These are phyloP conservation scores for Plasmopara viticola DNA, from an alignment of 352 stramenopile genomes.

Conservation along the genomic window DNA sequence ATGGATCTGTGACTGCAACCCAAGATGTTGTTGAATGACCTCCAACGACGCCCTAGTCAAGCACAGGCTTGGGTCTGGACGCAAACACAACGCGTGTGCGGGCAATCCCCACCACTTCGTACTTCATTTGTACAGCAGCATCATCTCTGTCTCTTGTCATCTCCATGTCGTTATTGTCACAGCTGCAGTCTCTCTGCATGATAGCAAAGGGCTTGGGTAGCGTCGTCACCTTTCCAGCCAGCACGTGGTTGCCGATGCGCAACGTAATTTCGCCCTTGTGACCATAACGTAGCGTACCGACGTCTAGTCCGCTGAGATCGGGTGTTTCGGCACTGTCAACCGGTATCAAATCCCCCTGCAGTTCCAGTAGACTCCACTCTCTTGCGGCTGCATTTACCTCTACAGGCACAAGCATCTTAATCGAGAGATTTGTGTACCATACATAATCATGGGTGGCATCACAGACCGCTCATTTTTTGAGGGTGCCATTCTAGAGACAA, in stretches of 20 bases:
- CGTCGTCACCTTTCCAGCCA: conserved; percentile 61
- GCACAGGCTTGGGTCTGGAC: conserved; percentile 66
- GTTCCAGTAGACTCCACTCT: conserved; percentile 81
- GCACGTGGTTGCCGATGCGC: conserved; percentile 79
- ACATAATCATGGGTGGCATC: conserved; percentile 2
- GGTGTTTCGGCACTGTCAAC: conserved; percentile 9
- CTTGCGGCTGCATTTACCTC: conserved; percentile 48
- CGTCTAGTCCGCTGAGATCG: conserved; percentile 38
- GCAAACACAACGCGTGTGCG: conserved; percentile 71
- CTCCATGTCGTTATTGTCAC: background rate
- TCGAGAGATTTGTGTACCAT: background rate
- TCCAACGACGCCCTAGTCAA: conserved; percentile 29
- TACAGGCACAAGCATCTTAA: conserved; percentile 59
- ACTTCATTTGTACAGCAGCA: conserved; percentile 19
- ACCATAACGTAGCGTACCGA: conserved; percentile 67
- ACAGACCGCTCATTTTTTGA: conserved; percentile 20
- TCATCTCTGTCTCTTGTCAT: conserved; percentile 4
- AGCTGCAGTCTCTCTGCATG: conserved; percentile 39
- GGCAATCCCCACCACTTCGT: conserved; percentile 78
- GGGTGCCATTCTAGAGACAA: conserved; percentile 1
- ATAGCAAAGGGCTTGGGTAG: conserved; percentile 75
- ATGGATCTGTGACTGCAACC: conserved; percentile 64
- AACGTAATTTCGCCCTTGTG: conserved; percentile 53
- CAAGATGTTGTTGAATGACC: conserved; percentile 58
- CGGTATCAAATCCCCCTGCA: conserved; percentile 70